phyloP scores from a whole-genome alignment of 140 eudicot species.

The Senecio squalidus region DNA sequence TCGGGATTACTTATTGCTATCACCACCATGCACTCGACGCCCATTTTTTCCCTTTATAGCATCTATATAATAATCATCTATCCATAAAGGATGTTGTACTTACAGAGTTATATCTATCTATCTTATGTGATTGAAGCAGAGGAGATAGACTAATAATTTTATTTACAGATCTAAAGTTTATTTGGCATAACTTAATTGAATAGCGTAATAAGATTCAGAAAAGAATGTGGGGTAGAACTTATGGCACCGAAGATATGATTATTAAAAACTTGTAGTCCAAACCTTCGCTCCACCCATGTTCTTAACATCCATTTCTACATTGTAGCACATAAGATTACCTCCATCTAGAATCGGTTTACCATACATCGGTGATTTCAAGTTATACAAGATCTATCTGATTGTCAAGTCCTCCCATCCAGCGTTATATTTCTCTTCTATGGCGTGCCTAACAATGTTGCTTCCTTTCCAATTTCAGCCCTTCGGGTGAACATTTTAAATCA shows the following conservation, averaged over 20 bases:
- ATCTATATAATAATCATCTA: neutral
- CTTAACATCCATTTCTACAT: too few species aligned
- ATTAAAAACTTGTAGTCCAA: too few species aligned
- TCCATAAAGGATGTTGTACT: neutral
- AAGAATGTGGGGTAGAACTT: neutral
- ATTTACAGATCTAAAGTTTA: neutral
- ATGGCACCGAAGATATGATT: neutral
- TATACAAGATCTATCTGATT: neutral
- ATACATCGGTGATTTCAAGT: neutral
- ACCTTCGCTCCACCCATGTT: too few species aligned
- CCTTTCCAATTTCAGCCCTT: slow-evolving; percentile 23
- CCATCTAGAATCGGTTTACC: neutral
- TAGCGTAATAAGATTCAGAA: neutral
- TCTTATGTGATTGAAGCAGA: neutral
- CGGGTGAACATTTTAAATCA: slow-evolving; percentile 18
- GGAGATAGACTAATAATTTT: neutral
- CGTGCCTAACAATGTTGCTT: slow-evolving; percentile 15
- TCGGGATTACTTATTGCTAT: too few species aligned
- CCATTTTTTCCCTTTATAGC: neutral
- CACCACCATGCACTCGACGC: slow-evolving; percentile 11
- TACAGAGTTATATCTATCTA: neutral
- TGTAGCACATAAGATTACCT: too few species aligned
- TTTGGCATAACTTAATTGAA: neutral
- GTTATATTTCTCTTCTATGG: neutral
- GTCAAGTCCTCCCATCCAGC: neutral